These are phyloP conservation scores for Fusarium sp. DNA, from an alignment of 2,329 filamentous ascomycete genomes.

Conservation along the genomic window DNA sequence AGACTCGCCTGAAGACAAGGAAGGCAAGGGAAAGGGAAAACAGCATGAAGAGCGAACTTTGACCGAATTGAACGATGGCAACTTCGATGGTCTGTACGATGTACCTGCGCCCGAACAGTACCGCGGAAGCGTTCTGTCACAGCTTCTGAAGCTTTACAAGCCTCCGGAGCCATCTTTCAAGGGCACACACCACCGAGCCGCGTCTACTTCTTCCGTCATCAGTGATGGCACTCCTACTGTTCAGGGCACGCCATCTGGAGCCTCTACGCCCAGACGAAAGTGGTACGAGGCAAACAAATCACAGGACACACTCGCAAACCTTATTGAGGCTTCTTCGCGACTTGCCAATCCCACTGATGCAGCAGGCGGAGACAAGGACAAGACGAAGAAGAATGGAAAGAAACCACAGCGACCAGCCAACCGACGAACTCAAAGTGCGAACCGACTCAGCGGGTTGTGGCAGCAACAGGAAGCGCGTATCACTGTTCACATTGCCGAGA, in stretches of 20 bases:
- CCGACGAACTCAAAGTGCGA: conserved; percentile 53
- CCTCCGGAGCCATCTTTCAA: conserved; percentile 47
- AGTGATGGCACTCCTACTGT: conserved; percentile 52
- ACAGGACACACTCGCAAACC: conserved; percentile 59
- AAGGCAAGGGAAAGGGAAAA: conserved; percentile 16
- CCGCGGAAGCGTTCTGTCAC: conserved; percentile 59
- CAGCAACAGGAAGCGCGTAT: conserved; percentile 60
- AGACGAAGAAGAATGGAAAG: conserved; percentile 42
- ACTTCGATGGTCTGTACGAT: conserved; percentile 56
- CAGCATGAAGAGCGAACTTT: conserved; percentile 36
- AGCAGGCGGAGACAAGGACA: conserved; percentile 22
- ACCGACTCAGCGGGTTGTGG: conserved; percentile 53
- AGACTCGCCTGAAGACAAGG: conserved; percentile 12
- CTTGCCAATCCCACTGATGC: conserved; percentile 52
- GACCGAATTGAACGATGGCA: conserved; percentile 54
- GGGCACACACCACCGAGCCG: conserved; percentile 40
- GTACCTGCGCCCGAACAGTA: conserved; percentile 57
- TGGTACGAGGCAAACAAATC: conserved; percentile 63
- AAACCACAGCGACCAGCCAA: conserved; percentile 49
- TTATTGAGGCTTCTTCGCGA: conserved; percentile 59
- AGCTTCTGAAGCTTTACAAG: conserved; percentile 61
- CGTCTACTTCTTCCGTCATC: conserved; percentile 45
- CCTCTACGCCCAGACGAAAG: conserved; percentile 58
- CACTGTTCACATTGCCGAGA: conserved; percentile 69
- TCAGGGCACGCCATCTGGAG: conserved; percentile 52